Evolutionary conservation across 768 basidiomycete species (phyloP), one percentile per base, ranked within the genome.

Genomic region (Russula ochroleuca): DNA sequence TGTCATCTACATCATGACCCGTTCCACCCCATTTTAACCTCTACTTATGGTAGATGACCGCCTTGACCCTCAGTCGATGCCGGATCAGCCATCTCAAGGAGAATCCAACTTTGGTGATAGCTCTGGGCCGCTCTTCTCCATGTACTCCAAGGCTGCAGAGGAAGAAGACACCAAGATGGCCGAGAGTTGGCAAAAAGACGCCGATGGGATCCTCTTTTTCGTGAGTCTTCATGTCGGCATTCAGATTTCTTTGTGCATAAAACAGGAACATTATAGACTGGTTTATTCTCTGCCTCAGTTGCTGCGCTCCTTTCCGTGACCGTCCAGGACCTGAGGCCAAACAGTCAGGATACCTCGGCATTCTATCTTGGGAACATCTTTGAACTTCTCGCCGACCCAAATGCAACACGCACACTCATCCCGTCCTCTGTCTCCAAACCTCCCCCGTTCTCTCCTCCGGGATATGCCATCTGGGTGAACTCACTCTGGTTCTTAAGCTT

Each of bases 401-500:
- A 35, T 35, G 35, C 13, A 52, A 6, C 8, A 4, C 8, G 8
- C 21, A n/a, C n/a, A n/a, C n/a, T n/a, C n/a, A n/a, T n/a, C n/a
- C 9, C 13, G 7, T 11, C 37, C 4, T 17, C 17, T 25, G 11
- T 35, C n/a, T 5, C 33, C 7, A 9, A 10, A 19, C 52, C 43
- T 25, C 45, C 35, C 3, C 17, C 21, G 1, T 61, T 48, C 52
- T 55, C 60, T 40, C 60, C 60, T 8, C 37, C 60, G 15, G 25
- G 3, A 48, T 48, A n/a, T 9, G 33, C 37, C 19, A 1, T 62
- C 23, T 55, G 35, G 52, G 61, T 62, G 28, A 55, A 55, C 17
- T 28, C 53, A 8, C 61, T 62, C 37, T 62, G 61, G 61, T 38
- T 49, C n/a, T 10, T 55, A 53, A 62, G 61, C 19, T 40, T 62